Conservation (phyloP, 2,329 filamentous ascomycete species). For the Apiospora arundinis region DNA sequence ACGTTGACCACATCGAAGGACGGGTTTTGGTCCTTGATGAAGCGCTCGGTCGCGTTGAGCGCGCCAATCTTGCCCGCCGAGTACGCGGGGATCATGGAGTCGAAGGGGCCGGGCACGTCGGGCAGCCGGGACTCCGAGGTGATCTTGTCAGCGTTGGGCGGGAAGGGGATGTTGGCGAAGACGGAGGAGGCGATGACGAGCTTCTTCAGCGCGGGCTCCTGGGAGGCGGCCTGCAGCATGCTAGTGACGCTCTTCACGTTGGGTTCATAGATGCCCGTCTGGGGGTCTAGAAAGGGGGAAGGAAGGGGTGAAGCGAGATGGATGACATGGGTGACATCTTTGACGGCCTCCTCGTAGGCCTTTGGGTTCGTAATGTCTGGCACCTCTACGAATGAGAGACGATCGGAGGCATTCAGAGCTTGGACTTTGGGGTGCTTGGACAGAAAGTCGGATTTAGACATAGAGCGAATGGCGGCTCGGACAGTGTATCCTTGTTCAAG, state of each 20-base stretch:
- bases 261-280: slow-evolving; percentile 32
- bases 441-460: background rate
- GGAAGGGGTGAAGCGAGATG: slow-evolving; percentile 41
- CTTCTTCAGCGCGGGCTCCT: slow-evolving; percentile 42
- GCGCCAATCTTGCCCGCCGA: slow-evolving; percentile 25
- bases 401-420: slow-evolving; percentile 24
- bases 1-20: slow-evolving; percentile 23
- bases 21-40: slow-evolving; percentile 22
- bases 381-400: slow-evolving; percentile 39
- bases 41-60: slow-evolving; percentile 26
- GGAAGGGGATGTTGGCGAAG: slow-evolving; percentile 27
- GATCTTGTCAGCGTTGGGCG: slow-evolving; percentile 21
- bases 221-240: slow-evolving; percentile 45
- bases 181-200: slow-evolving; percentile 50
- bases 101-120: slow-evolving; percentile 26
- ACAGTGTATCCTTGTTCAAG: slow-evolving; percentile 37
- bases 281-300: slow-evolving; percentile 35
- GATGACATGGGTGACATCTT: slow-evolving; percentile 46
- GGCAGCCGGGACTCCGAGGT: slow-evolving; percentile 25
- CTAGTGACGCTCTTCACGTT: slow-evolving; percentile 44
- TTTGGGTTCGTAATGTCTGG: slow-evolving; percentile 43
- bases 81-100: slow-evolving; percentile 25
- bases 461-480: slow-evolving; percentile 39
- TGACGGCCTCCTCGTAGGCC: slow-evolving; percentile 49
- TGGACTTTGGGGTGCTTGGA: background rate